Evolutionary conservation across 805 yeast species (phyloP), one percentile per base, ranked within the genome.

Genomic region (Kluyveromyces nonfermentans): DNA sequence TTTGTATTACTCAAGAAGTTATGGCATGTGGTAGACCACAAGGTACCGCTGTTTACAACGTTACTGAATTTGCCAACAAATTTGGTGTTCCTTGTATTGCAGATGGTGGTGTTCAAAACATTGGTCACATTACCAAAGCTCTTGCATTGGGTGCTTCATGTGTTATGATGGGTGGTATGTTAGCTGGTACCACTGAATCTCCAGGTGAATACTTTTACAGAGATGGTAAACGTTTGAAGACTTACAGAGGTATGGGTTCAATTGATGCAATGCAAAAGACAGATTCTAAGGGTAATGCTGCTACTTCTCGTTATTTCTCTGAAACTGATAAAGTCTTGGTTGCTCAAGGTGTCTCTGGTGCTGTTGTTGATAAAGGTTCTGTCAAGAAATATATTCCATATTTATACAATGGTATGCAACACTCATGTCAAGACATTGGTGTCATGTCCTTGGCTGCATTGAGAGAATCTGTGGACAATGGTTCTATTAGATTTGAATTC

Each of bases 1-100:
- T 94, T 66, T 93, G 98, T 78, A 93, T 93, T 65, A 93, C 98
- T 43, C 98, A 93, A 74, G 98, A 93, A 73, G 98, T 93, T 48
- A 93, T 93, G 98, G 98, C 98, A 42, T 95, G 96, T 72, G 98
- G 98, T 72, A 88, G 98, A 77, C 98, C 98, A 49, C 98, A 93
- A 75, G 98, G 97, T 72, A 88, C 97, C 54, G 98, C 98, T 49
- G 97, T 93, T 44, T 89, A 78, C 76, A 82, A 80, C 54, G 98
- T 93, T 44, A 76, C 93, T 52, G 89, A 90, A 73, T 89, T 93
- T 64, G 94, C 97, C 54, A 82, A 81, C 70, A 77, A 80, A 67
- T 93, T 90, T 64, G 98, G 98, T 65, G 95, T 93, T 53, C 97
- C 98, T 65, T 85, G 96, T 71, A 88, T 93, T 58, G 98, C 98